Evolutionary conservation across 345 rosid genomes (phyloP).

Genomic region (Toxicodendron radicans): DNA sequence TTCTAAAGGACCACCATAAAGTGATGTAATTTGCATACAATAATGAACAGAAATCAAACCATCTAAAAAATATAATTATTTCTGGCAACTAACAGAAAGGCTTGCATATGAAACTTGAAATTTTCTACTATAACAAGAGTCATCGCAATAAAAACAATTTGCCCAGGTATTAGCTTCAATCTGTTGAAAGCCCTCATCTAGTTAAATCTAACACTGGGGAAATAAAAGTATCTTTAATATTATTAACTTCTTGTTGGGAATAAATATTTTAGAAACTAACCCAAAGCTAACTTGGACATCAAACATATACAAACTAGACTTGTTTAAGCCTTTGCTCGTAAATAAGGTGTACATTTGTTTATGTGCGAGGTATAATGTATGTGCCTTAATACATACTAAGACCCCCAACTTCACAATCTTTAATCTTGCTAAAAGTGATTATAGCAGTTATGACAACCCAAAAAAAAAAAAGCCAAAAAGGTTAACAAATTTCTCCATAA

Average conservation of each 20-base stretch:
- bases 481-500: not conserved
- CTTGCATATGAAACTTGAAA: not conserved
- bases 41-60: constrained; percentile 15
- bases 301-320: not conserved
- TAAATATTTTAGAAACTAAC: not conserved
- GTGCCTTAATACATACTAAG: not conserved
- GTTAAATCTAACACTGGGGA: not conserved
- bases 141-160: constrained; percentile 4
- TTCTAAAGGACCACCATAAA: constrained; percentile 95
- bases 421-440: not conserved
- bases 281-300: not conserved
- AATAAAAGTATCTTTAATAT: not conserved
- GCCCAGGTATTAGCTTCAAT: constrained; percentile 8
- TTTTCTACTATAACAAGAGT: not conserved
- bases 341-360: not conserved
- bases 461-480: constrained; percentile 7
- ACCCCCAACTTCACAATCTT: not conserved
- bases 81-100: not conserved
- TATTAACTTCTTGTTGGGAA: not conserved
- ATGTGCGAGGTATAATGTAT: not conserved
- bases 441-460: not conserved
- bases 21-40: constrained; percentile 81
- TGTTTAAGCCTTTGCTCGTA: not conserved
- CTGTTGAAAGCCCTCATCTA: not conserved
- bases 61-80: not conserved